Percentiles rank a stretch among this genome's conserved stretches.
Conservation (phyloP, 495 filamentous ascomycete genomes). For the Penicillium odoratum region DNA sequence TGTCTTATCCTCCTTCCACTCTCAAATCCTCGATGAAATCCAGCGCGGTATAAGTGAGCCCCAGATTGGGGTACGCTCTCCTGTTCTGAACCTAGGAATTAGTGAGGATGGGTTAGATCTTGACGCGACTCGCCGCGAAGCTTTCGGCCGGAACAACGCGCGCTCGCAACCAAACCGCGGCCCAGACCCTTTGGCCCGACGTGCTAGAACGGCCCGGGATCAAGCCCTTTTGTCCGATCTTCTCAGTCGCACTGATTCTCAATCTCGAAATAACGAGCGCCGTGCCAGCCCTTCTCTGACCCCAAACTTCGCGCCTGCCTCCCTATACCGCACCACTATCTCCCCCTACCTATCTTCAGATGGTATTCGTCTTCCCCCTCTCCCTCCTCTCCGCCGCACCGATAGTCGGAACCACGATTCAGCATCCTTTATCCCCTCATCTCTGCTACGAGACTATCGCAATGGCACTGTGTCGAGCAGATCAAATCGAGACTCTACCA, state of each 20-base stretch:
- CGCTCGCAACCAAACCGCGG: slow-evolving; percentile 26
- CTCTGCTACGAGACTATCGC: slow-evolving; percentile 22
- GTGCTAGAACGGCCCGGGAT: slow-evolving; percentile 32
- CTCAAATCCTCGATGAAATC: slow-evolving; percentile 48
- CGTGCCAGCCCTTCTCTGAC: slow-evolving; percentile 30
- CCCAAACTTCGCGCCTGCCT: slow-evolving; percentile 49
- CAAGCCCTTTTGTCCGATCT: slow-evolving; percentile 22
- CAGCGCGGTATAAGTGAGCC: slow-evolving; percentile 35
- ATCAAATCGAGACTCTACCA: slow-evolving; percentile 22
- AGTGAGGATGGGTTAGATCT: slow-evolving; percentile 37
- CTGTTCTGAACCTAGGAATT: slow-evolving; percentile 28
- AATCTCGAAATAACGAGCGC: background rate
- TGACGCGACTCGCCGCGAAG: slow-evolving; percentile 35
- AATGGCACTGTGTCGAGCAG: slow-evolving; percentile 23
- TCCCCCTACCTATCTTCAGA: slow-evolving; percentile 29
- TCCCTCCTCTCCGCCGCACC: slow-evolving; percentile 18
- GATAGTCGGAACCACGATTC: slow-evolving; percentile 22
- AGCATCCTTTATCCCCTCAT: slow-evolving; percentile 2
- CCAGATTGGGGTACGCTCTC: slow-evolving; percentile 31
- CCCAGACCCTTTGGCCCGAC: slow-evolving; percentile 26
- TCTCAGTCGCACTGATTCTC: slow-evolving; percentile 23
- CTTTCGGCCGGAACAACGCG: slow-evolving; percentile 12
- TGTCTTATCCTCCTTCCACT: slow-evolving; percentile 34
- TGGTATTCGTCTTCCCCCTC: slow-evolving; percentile 25
- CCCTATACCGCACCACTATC: slow-evolving; percentile 30